Evolutionary conservation across 192 early-diverging fungal species (phyloP).

Genomic region (Entomortierella chlamydospora): DNA sequence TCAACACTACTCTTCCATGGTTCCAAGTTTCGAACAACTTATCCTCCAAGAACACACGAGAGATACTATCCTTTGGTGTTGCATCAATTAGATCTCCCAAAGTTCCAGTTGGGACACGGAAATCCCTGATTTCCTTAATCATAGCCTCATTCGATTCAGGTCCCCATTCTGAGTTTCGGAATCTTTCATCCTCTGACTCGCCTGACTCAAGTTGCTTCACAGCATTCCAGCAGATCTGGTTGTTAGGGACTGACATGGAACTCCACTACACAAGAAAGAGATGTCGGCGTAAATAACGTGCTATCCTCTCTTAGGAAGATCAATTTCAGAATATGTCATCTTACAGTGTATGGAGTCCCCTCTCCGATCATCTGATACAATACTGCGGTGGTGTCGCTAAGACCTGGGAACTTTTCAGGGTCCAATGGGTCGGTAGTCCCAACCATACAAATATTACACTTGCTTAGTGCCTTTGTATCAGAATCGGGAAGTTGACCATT

Average conservation of each 20-base stretch:
- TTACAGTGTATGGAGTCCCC: background rate
- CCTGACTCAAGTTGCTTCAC: background rate
- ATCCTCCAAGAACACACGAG: conserved; percentile 8
- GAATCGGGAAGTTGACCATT: background rate
- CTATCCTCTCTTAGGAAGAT: too few species aligned
- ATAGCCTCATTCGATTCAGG: conserved; percentile 3
- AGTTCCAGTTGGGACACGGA: conserved; percentile 3
- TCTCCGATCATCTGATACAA: too few species aligned
- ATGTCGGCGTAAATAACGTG: too few species aligned
- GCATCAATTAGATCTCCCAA: conserved; percentile 9
- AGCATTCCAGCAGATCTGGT: conserved; percentile 5
- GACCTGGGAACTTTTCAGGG: conserved; percentile 11
- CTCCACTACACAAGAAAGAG: background rate
- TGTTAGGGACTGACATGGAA: background rate
- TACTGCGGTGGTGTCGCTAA: too few species aligned
- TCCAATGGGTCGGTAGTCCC: conserved; percentile 11
- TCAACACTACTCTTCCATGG: background rate
- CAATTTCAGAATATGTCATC: too few species aligned
- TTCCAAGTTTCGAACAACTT: conserved; percentile 13
- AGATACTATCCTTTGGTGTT: conserved; percentile 1
- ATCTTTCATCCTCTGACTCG: background rate
- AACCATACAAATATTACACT: background rate
- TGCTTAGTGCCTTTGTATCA: background rate
- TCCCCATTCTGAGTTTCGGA: conserved; percentile 18
- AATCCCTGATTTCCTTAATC: conserved; percentile 6